Evolutionary conservation across 1,139 yeast species (phyloP).

Genomic region (Suhomyces wounanorum): DNA sequence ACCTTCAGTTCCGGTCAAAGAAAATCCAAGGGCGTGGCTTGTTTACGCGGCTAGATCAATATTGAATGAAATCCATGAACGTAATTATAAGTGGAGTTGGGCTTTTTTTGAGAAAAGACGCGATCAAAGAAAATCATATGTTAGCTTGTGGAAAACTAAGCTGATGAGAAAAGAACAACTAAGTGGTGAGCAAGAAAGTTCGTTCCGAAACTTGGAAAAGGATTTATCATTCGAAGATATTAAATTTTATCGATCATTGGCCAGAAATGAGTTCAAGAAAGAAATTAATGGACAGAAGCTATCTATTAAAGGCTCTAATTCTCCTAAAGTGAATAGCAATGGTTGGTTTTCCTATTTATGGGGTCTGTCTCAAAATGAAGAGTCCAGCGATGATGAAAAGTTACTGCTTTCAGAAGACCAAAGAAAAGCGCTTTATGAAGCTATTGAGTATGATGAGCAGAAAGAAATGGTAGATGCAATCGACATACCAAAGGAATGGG

Average conservation of each 20-base stretch:
- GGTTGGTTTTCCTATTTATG: slow-evolving; percentile 35
- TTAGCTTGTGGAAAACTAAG: slow-evolving; percentile 63
- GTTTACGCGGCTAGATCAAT: slow-evolving; percentile 75
- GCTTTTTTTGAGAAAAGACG: slow-evolving; percentile 70
- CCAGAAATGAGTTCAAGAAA: slow-evolving; percentile 64
- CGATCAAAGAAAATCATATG: slow-evolving; percentile 69
- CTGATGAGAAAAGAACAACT: slow-evolving; percentile 35
- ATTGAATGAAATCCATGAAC: slow-evolving; percentile 76
- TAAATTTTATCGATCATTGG: slow-evolving; percentile 79
- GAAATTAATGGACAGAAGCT: slow-evolving; percentile 27
- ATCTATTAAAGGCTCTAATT: not conserved
- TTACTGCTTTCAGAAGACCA: slow-evolving; percentile 63
- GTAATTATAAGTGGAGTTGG: slow-evolving; percentile 87
- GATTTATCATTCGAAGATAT: slow-evolving; percentile 74
- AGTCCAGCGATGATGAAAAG: slow-evolving; percentile 10
- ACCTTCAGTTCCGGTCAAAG: slow-evolving; percentile 60
- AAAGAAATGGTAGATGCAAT: slow-evolving; percentile 53
- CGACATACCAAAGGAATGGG: slow-evolving; percentile 74
- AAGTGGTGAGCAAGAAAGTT: slow-evolving; percentile 35
- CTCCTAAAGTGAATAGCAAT: not conserved
- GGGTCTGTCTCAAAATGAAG: slow-evolving; percentile 13
- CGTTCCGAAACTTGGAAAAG: slow-evolving; percentile 57
- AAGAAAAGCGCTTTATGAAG: slow-evolving; percentile 82
- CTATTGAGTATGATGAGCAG: slow-evolving; percentile 87
- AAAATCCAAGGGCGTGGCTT: slow-evolving; percentile 83